These are phyloP conservation scores for Penicillium macrosclerotiorum DNA, from an alignment of 495 filamentous ascomycete species.

Conservation along the genomic window DNA sequence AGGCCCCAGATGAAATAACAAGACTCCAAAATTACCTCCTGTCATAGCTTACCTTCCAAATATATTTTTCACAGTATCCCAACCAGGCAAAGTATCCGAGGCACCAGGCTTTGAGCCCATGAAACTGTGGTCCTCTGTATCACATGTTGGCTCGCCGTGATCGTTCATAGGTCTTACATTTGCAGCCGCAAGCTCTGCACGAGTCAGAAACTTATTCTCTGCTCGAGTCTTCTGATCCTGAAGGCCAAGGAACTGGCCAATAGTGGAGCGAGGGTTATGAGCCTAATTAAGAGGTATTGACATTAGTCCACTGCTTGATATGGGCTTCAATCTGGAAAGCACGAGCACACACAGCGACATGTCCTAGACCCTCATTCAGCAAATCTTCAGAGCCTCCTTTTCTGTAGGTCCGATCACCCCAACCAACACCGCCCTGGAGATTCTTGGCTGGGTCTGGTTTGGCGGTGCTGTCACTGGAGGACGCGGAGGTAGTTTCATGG, in stretches of 20 bases:
- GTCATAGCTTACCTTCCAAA: constrained; percentile 25
- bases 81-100: constrained; percentile 34
- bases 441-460: constrained; percentile 37
- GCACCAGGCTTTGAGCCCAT: constrained; percentile 33
- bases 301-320: too few relatives aligned
- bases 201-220: constrained; percentile 19
- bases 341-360: constrained; percentile 22
- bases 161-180: constrained; percentile 5
- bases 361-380: constrained; percentile 21
- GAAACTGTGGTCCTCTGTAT: constrained; percentile 39
- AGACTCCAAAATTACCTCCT: too few relatives aligned
- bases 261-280: constrained; percentile 21
- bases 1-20: too few relatives aligned
- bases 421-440: constrained; percentile 15
- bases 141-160: constrained; percentile 18
- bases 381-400: constrained; percentile 18
- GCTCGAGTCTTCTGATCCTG: constrained; percentile 33
- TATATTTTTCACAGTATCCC: constrained; percentile 25
- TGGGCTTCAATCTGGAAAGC: background rate
- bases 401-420: constrained; percentile 19
- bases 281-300: too few relatives aligned
- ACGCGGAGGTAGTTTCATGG: constrained; percentile 15
- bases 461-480: constrained; percentile 29
- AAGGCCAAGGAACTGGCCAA: constrained; percentile 30
- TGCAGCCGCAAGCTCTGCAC: constrained; percentile 9